These are phyloP conservation scores for Serendipita vermifera DNA, from an alignment of 768 basidiomycete species.

Conservation along the genomic window DNA sequence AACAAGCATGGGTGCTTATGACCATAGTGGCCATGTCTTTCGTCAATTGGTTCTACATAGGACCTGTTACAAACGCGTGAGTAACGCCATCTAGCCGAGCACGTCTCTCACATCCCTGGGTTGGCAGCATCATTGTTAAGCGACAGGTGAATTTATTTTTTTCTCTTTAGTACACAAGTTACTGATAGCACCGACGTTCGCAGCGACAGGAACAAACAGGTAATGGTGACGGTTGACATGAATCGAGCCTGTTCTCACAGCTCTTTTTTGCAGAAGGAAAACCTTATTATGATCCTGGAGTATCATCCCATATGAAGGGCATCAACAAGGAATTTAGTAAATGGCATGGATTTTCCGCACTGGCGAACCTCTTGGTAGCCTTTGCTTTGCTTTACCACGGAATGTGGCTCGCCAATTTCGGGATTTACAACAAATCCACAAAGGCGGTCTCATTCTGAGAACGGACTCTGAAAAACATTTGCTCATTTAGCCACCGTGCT, in stretches of 20 bases:
- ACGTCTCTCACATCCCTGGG: neutral
- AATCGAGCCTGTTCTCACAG: too few species aligned
- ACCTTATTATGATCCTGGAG: conserved; percentile 47
- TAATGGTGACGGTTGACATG: too few species aligned
- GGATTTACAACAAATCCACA: too few species aligned
- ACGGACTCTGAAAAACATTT: too few species aligned
- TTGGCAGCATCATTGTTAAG: neutral
- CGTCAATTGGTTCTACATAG: conserved; percentile 54
- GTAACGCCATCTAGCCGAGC: too few species aligned
- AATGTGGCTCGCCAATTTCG: conserved; percentile 50
- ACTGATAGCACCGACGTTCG: too few species aligned
- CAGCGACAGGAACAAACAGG: too few species aligned
- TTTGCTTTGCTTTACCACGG: conserved; percentile 55
- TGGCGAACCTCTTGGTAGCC: conserved; percentile 50
- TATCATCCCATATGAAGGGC: conserved; percentile 54
- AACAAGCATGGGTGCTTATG: conserved; percentile 47
- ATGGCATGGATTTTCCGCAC: conserved; percentile 56
- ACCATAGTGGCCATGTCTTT: conserved; percentile 37
- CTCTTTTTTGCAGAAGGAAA: conserved; percentile 60
- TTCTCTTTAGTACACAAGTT: too few species aligned
- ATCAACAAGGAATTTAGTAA: conserved; percentile 52
- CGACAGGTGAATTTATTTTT: too few species aligned
- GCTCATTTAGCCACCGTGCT: too few species aligned
- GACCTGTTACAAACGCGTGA: conserved; percentile 58
- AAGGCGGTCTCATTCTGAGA: too few species aligned